Conservation (phyloP, 148 eudicot species). For the Cornus controversa region DNA sequence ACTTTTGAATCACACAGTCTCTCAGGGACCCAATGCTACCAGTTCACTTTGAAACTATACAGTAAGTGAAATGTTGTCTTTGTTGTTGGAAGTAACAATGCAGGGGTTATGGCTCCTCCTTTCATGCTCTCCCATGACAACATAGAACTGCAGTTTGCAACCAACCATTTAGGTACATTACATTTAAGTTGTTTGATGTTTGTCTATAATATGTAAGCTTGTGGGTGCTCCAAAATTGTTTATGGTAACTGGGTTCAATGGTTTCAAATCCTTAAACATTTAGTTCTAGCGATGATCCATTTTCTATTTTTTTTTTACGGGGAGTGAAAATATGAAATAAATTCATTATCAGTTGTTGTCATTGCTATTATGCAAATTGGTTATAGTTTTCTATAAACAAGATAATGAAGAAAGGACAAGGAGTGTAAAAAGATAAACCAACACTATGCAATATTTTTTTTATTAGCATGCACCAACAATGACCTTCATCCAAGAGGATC, state of each 20-base stretch:
- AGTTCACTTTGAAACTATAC: constrained; percentile 1
- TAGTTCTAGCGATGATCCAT: not conserved
- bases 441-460: too few species aligned
- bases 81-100: constrained; percentile 67
- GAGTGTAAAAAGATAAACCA: not conserved
- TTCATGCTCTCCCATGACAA: constrained; percentile 73
- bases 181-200: not conserved
- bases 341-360: too few species aligned
- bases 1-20: not conserved
- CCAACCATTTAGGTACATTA: constrained; percentile 74
- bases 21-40: not conserved
- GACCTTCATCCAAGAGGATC: not conserved
- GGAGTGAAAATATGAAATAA: not conserved
- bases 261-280: not conserved
- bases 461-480: too few species aligned
- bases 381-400: too few species aligned
- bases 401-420: not conserved
- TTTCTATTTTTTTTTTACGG: not conserved
- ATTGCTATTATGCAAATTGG: too few species aligned
- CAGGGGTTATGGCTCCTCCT: constrained; percentile 90
- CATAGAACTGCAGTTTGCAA: constrained; percentile 83
- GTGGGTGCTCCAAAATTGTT: not conserved
- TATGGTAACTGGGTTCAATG: too few species aligned
- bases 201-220: not conserved
- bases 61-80: not conserved